Evolutionary conservation across 768 basidiomycete species (phyloP).

Genomic region (Suillus subaureus): DNA sequence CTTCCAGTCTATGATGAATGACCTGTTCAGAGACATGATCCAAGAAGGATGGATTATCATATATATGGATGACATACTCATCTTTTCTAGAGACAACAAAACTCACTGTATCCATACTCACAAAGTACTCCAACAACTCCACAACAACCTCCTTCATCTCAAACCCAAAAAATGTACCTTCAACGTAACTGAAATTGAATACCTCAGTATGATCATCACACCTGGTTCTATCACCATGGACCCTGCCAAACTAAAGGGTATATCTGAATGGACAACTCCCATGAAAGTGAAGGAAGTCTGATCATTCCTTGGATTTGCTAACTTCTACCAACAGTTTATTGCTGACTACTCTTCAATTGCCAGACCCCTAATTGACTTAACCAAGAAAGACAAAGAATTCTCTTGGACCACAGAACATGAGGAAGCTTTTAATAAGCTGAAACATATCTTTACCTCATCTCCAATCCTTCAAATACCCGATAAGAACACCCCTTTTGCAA

Average conservation of each 20-base stretch:
- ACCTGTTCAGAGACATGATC: conserved; percentile 12
- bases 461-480: background rate
- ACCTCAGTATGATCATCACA: background rate
- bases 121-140: conserved; percentile 30
- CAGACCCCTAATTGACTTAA: conserved; percentile 25
- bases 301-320: conserved; percentile 30
- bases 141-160: conserved; percentile 34
- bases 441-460: conserved; percentile 19
- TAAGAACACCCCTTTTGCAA: conserved; percentile 13
- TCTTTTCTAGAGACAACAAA: conserved; percentile 13
- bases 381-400: conserved; percentile 26
- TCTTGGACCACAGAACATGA: conserved; percentile 26
- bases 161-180: conserved; percentile 9
- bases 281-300: background rate
- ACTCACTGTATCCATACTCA: conserved; percentile 21
- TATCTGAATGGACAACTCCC: background rate
- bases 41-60: conserved; percentile 25
- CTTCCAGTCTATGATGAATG: conserved; percentile 35
- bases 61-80: conserved; percentile 32
- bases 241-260: background rate
- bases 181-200: background rate
- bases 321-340: conserved; percentile 35
- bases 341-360: conserved; percentile 27
- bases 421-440: conserved; percentile 31
- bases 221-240: background rate